Conservation (phyloP, 2,329 filamentous ascomycete species). For the Pseudocercospora musae region DNA sequence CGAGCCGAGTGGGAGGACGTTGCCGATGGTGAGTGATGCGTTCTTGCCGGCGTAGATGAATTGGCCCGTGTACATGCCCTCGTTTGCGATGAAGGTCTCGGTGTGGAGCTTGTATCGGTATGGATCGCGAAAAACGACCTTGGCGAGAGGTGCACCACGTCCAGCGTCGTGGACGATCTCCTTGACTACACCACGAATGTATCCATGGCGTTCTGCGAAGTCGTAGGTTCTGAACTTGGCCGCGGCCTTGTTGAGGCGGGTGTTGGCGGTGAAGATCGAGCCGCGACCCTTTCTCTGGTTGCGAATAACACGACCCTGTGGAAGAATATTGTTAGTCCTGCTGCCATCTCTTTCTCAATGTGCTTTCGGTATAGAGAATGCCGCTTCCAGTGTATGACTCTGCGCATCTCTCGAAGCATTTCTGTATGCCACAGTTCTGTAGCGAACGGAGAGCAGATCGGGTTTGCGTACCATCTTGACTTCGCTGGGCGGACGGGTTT, state of each 20-base stretch:
- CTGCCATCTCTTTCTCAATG: background rate
- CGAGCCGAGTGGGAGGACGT: constrained; percentile 89
- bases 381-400: background rate
- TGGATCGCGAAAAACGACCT: constrained; percentile 94
- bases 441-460: background rate
- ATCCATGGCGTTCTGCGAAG: constrained; percentile 76
- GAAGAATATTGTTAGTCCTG: background rate
- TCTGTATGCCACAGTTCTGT: background rate
- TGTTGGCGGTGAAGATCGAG: constrained; percentile 64
- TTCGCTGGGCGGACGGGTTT: constrained; percentile 12
- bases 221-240: constrained; percentile 97
- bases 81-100: constrained; percentile 99
- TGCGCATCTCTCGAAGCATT: background rate
- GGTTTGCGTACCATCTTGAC: constrained; percentile 2
- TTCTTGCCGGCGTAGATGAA: constrained; percentile 99
- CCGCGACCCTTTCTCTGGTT: constrained; percentile 74
- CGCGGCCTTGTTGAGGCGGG: constrained; percentile 79
- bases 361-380: background rate
- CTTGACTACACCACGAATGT: constrained; percentile 95
- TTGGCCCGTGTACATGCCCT: constrained; percentile 99
- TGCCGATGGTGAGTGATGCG: constrained; percentile 92
- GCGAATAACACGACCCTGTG: constrained; percentile 25
- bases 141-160: constrained; percentile 95
- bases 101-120: constrained; percentile 97
- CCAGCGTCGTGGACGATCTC: constrained; percentile 99